These are phyloP conservation scores for Biscogniauxia marginata DNA, from an alignment of 2,329 filamentous ascomycete species.

Conservation along the genomic window DNA sequence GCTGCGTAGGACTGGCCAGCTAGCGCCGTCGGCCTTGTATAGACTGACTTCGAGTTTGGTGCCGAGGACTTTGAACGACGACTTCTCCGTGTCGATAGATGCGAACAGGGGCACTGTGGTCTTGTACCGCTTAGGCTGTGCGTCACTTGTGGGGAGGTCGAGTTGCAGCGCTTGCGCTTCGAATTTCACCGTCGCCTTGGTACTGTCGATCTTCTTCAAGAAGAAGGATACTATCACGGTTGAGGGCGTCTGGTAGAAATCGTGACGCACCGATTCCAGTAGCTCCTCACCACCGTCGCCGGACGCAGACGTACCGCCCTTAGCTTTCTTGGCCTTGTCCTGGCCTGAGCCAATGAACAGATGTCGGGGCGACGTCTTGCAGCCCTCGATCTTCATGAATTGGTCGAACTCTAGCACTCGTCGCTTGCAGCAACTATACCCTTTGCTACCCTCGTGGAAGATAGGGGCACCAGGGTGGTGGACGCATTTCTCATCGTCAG, in stretches of 20 bases:
- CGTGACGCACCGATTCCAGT: conserved; percentile 74
- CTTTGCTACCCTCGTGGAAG: conserved; percentile 98
- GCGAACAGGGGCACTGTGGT: conserved; percentile 73
- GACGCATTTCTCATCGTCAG: conserved; percentile 72
- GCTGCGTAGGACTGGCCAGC: conserved; percentile 82
- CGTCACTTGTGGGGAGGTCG: conserved; percentile 82
- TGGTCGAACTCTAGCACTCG: conserved; percentile 95
- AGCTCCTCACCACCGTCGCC: conserved; percentile 64
- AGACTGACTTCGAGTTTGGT: conserved; percentile 85
- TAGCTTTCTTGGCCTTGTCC: conserved; percentile 42
- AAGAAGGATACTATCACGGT: conserved; percentile 90
- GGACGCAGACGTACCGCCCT: conserved; percentile 18
- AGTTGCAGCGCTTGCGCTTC: conserved; percentile 62
- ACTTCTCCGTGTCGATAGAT: conserved; percentile 71
- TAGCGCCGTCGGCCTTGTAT: conserved; percentile 67
- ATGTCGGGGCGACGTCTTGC: conserved; percentile 77
- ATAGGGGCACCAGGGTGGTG: conserved; percentile 89
- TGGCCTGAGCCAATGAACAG: conserved; percentile 79
- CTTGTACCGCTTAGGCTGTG: conserved; percentile 73
- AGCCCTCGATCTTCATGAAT: conserved; percentile 94
- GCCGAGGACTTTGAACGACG: conserved; percentile 76
- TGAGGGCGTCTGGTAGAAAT: conserved; percentile 91
- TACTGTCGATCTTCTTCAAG: conserved; percentile 94
- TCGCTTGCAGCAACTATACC: conserved; percentile 95
- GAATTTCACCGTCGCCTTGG: conserved; percentile 71